Evolutionary conservation across 805 yeast genomes (phyloP), one percentile per base, ranked within the genome.

Genomic region (Yamadazyma nakazawae): DNA sequence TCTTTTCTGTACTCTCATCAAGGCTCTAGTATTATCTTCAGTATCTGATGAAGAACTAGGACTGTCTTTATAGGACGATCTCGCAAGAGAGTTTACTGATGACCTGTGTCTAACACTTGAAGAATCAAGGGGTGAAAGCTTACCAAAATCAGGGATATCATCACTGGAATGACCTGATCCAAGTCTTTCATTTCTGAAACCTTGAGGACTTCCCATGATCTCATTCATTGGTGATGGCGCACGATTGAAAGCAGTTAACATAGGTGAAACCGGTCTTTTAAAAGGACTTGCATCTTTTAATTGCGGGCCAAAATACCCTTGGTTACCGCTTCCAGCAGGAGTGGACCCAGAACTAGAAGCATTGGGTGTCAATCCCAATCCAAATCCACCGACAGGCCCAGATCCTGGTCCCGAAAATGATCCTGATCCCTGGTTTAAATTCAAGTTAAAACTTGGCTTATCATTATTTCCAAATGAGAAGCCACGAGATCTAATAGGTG

Each of bases 11-110:
- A 81, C 75, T 44, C 85, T 61, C 47, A 75, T 56, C 18, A 81
- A 61, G 2, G 77, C 68, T 40, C 65, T 63, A 57, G 69, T 67
- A 21, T 47, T 48, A 19, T 80, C 89, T 56, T 84, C 92, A 10
- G 76, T 81, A 55, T 85, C 91, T 0, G 91, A 84, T 4, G 24
- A 28, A 11, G 81, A 78, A 0, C 86, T 76, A 0, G 81, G 76
- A 1, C 81, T 76, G 79, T 47, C 49, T 45, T 37, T 45, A 34
- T 74, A 44, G 63, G 52, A 43, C 9, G 32, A 13, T 58, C 64
- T 43, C 8, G 42, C 53, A 13, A 68, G 54, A 5, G 72, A 66
- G 28, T 54, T 54, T 12, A 54, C 53, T 1, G 65, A 58, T 1
- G 59, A 46, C 32, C 64, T 47, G 34, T 62, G 62, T 41, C 50